Evolutionary conservation across 331 rosid genomes (phyloP).

Genomic region (Malus hybrid): DNA sequence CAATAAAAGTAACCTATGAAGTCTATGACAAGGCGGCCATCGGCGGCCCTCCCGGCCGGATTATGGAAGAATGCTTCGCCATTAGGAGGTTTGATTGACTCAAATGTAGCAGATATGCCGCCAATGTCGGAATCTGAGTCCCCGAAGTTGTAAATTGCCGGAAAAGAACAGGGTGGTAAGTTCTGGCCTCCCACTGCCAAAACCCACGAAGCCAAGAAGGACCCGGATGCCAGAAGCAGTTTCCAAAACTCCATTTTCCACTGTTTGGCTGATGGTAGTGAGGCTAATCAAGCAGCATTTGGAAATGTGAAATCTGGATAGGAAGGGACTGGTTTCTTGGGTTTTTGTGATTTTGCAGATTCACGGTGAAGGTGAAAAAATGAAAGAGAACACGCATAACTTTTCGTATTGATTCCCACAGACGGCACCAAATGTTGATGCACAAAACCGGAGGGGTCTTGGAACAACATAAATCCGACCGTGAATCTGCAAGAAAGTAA

Average conservation of each 20-base stretch:
- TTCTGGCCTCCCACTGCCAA: constrained; percentile 8
- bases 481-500: no score
- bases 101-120: constrained; percentile 70
- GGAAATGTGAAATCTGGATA: not conserved
- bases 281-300: not conserved
- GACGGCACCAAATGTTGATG: no score
- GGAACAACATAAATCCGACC: no score
- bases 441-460: no score
- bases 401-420: no score
- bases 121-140: constrained; percentile 98
- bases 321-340: not conserved
- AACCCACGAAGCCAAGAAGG: constrained; percentile 29
- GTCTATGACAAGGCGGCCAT: constrained; percentile 84
- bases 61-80: constrained; percentile 69
- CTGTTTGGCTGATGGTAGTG: not conserved
- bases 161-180: constrained; percentile 46
- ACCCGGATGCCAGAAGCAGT: not conserved
- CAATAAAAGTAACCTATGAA: constrained; percentile 47
- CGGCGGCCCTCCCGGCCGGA: constrained; percentile 66
- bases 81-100: constrained; percentile 57
- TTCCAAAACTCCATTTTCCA: constrained; percentile 31
- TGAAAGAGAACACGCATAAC: no score
- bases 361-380: no score
- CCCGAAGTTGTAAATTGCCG: constrained; percentile 92
- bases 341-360: no score